Conservation (phyloP, 331 rosid genomes). For the Pyrus hybrid region DNA sequence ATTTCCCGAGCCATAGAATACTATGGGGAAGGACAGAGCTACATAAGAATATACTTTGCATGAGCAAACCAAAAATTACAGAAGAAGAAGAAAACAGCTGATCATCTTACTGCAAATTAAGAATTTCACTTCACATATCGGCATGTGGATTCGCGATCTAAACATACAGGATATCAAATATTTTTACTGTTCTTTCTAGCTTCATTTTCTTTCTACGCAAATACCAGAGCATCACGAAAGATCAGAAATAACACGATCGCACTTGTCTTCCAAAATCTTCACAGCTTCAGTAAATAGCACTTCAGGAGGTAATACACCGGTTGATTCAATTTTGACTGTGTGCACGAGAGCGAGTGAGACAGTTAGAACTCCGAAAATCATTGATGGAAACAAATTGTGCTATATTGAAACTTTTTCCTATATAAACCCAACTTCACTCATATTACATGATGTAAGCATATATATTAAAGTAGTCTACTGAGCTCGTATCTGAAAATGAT, state of each 20-base stretch:
- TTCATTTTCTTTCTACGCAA: background rate
- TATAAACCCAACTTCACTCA: background rate
- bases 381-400: background rate
- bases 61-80: background rate
- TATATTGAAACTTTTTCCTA: background rate
- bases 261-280: constrained; percentile 90
- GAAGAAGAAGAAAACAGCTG: background rate
- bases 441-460: no score
- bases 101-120: background rate
- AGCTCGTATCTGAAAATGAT: background rate
- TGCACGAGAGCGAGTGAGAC: background rate
- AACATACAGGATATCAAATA: background rate
- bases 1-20: background rate
- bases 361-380: background rate
- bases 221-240: constrained; percentile 41
- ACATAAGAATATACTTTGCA: no score
- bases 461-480: background rate
- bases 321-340: constrained; percentile 80
- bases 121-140: background rate
- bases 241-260: constrained; percentile 77
- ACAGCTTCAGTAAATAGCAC: constrained; percentile 80
- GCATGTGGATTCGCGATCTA: background rate
- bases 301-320: constrained; percentile 82
- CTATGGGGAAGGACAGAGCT: background rate
- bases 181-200: background rate